These are phyloP conservation scores for Ambrosiella cleistominuta DNA, from an alignment of 2,329 filamentous ascomycete genomes.

Conservation along the genomic window DNA sequence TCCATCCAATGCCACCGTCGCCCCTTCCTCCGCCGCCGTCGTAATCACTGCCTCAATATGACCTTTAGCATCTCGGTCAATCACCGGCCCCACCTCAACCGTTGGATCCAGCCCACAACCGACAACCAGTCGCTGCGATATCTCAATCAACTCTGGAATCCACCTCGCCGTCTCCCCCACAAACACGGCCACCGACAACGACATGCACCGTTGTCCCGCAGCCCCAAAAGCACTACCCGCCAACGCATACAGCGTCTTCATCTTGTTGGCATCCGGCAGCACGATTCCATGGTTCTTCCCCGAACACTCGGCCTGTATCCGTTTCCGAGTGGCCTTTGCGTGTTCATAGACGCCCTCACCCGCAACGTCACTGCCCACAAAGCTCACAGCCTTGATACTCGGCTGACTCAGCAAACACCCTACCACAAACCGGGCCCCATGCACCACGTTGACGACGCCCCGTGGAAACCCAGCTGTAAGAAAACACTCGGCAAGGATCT, in stretches of 20 bases:
- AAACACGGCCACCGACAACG: constrained; percentile 42
- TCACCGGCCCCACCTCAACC: constrained; percentile 16
- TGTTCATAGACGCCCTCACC: constrained; percentile 60
- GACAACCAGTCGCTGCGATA: constrained; percentile 33
- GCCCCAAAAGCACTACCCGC: constrained; percentile 30
- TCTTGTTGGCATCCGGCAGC: constrained; percentile 47
- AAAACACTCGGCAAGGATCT: constrained; percentile 34
- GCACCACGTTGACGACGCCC: constrained; percentile 57
- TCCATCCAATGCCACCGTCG: constrained; percentile 16
- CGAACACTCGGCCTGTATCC: constrained; percentile 48
- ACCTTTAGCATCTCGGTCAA: constrained; percentile 14
- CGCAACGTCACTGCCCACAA: constrained; percentile 57
- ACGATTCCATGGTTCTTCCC: constrained; percentile 49
- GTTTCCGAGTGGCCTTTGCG: constrained; percentile 43
- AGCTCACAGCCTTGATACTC: constrained; percentile 54
- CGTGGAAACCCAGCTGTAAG: constrained; percentile 57
- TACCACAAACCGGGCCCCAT: constrained; percentile 41
- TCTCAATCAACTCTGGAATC: constrained; percentile 44
- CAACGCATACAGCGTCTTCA: constrained; percentile 39
- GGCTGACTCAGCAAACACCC: constrained; percentile 49
- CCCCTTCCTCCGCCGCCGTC: constrained; percentile 15
- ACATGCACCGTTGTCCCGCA: constrained; percentile 42
- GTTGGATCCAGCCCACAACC: constrained; percentile 15
- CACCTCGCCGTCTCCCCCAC: constrained; percentile 40
- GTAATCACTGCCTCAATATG: constrained; percentile 15